Conservation (phyloP, 306 rosid species). For the Acacia melanoxylon region DNA sequence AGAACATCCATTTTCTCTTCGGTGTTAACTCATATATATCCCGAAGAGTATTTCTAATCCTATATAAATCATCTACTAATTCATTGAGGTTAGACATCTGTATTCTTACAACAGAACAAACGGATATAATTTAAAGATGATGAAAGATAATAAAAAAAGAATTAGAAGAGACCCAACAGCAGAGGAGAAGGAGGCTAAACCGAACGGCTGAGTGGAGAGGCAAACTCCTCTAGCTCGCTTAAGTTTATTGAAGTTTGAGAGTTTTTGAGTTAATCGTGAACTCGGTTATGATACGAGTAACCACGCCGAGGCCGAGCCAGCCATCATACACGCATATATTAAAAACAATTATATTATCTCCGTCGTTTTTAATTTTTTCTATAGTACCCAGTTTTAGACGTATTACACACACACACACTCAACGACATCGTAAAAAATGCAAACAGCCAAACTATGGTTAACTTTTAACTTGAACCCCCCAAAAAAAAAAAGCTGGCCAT, state of each 20-base stretch:
- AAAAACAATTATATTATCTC: too few relatives aligned
- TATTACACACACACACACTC: not conserved
- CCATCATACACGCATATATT: not conserved
- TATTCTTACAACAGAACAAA: too few relatives aligned
- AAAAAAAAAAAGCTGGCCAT: constrained; percentile 35
- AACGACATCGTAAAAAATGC: not conserved
- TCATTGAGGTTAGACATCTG: too few relatives aligned
- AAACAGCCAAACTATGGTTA: not conserved
- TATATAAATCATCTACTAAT: too few relatives aligned
- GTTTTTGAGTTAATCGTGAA: not conserved
- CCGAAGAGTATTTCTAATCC: too few relatives aligned
- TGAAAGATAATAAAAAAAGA: too few relatives aligned
- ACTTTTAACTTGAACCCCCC: not conserved
- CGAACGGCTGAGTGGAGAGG: not conserved
- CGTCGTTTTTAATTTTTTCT: too few relatives aligned
- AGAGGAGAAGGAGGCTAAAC: not conserved
- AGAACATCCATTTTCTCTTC: too few relatives aligned
- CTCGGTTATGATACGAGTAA: not conserved
- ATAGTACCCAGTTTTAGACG: not conserved
- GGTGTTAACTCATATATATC: too few relatives aligned
- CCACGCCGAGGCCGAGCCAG: not conserved
- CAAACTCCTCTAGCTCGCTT: not conserved
- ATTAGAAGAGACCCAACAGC: too few relatives aligned
- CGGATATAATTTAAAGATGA: too few relatives aligned
- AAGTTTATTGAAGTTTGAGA: not conserved